Conservation (phyloP, 495 filamentous ascomycete genomes). For the Hypoxylon intermedium region DNA sequence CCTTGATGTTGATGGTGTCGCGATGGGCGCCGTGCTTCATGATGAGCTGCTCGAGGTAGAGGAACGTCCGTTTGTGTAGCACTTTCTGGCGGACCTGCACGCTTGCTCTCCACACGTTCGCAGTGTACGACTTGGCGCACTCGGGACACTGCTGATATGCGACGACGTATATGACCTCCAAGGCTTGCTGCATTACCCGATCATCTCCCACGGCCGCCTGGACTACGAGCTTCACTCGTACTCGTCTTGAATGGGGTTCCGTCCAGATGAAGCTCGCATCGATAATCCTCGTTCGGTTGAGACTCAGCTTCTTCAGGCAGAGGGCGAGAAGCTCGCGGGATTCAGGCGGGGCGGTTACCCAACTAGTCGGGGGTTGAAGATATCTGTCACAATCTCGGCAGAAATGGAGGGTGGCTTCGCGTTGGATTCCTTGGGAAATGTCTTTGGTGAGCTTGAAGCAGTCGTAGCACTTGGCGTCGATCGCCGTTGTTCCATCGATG, state of each 20-base stretch:
- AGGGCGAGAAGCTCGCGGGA: constrained; percentile 88
- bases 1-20: constrained; percentile 96
- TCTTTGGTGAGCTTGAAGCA: constrained; percentile 93
- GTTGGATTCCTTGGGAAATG: constrained; percentile 88
- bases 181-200: constrained; percentile 88
- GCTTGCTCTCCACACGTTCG: constrained; percentile 78
- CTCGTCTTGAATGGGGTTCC: constrained; percentile 88
- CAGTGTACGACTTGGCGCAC: constrained; percentile 92
- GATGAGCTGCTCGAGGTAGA: constrained; percentile 96
- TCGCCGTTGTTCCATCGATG: constrained; percentile 87
- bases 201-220: constrained; percentile 74
- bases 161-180: constrained; percentile 91
- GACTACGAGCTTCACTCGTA: constrained; percentile 92
- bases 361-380: constrained; percentile 84
- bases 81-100: constrained; percentile 98
- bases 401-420: constrained; percentile 81
- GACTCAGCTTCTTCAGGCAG: constrained; percentile 82
- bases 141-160: constrained; percentile 89
- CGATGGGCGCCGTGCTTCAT: constrained; percentile 90
- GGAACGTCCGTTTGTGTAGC: constrained; percentile 94
- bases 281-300: constrained; percentile 87
- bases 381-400: constrained; percentile 94
- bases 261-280: constrained; percentile 98
- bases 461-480: constrained; percentile 90
- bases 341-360: constrained; percentile 82